Base-by-base conservation (phyloP, 495 filamentous ascomycete genomes). In the Annulohypoxylon nitens region DNA sequence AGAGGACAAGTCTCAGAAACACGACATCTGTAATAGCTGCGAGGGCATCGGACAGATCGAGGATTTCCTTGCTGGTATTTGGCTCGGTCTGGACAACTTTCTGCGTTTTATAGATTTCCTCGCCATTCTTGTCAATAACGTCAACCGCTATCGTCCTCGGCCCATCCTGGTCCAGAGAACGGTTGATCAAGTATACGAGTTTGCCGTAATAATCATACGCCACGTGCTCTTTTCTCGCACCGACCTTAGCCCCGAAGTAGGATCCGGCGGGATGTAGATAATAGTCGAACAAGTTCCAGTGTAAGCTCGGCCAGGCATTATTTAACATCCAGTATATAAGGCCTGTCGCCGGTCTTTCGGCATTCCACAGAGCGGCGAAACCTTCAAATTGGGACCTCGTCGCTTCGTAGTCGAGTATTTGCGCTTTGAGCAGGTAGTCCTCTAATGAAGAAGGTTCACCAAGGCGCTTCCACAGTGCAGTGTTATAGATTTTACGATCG, bases 271-370 rank as follows among this genome's bases (percentile, higher is more conserved):
- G 85, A 20, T 81, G 83, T 26, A 90, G 78, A 69, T 91, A 91
- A 65, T 89, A 90, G 68, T 91, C 89, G 76, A 90, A 90, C 2
- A 91, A 72, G 63, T 89, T 87, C 89, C 90, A 92, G 74, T 91
- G 89, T 41, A 91, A 79, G 48, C 83, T 87, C 9, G 90, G 89
- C 86, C 89, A 91, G 0, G 89, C 89, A 54, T 85, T 85, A 66
- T 89, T 91, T 68, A 90, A 70, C 90, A 91, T 92, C 90, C 90
- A 91, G 78, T 92, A 92, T 5, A 92, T 85, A 43, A 88, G 18
- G 0, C 90, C 89, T 0, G 89, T 91, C 0, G 90, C 88, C 2
- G 88, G 85, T 0, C 85, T 79, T 4, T 80, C 75, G 0, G 83
- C 84, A 65, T 78, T 88, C 80, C 87, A 89, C 0, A 82, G 78